Evolutionary conservation across 2,329 filamentous ascomycete genomes (phyloP), one percentile per base, ranked within the genome.

Genomic region (Ophiostoma montium): DNA sequence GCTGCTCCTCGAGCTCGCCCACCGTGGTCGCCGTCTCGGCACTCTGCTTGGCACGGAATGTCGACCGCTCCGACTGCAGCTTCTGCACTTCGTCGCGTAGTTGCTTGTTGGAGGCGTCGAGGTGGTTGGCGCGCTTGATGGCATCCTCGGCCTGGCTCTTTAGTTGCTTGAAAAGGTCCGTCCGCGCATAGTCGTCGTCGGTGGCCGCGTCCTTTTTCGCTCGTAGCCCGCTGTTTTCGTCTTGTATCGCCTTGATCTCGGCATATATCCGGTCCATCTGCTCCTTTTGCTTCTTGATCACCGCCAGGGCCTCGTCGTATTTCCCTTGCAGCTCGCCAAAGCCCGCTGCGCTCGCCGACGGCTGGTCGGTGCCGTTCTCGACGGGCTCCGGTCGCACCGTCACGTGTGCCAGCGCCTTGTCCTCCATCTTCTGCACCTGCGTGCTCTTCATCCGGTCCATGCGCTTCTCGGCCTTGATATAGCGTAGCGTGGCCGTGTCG

Each of bases 391-490:
- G 61, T 5, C 64, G 61, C 59, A 67, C 70, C 7, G 74, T 67
- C 13, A 76, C 78, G 50, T 82, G 82, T 51, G 85, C 75, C 47
- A 89, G 76, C 31, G 89, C 88, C 65, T 95, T 86, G 59, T 87
- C 84, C 63, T 96, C 92, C 52, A 98, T 67, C 62, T 94, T 95
- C 53, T 89, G 85, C 1, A 95, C 88, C 50, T 94, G 88, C 15
- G 80, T 70, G 61, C 92, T 98, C 65, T 86, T 90, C 21, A 84
- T 78, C 39, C 92, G 80, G 62, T 98, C 92, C 47, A 96, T 71
- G 62, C 88, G 92, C 69, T 94, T 94, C 63, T 98, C 92, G 0
- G 92, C 92, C 57, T 94, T 86, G 70, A 96, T 86, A 60, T 94
- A 96, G 55, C 92, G 79, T 52, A 94, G 71, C 5, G 88, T 94